These are phyloP conservation scores for Albugo laibachii DNA, from an alignment of 352 stramenopile genomes.

Conservation along the genomic window DNA sequence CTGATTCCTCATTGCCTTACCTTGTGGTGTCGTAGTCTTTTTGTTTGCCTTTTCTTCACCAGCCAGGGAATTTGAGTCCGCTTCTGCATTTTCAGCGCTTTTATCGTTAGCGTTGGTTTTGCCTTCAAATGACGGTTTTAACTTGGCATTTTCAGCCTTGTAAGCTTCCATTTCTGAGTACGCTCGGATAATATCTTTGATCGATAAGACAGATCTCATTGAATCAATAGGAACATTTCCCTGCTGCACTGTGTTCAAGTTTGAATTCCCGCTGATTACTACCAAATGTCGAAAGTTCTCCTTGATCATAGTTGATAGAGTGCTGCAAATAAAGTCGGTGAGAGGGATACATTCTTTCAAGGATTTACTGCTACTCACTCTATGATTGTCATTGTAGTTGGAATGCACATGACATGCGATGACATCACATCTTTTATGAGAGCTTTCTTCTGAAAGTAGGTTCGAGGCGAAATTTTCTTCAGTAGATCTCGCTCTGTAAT, in stretches of 20 bases:
- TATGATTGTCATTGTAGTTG: conserved; percentile 54
- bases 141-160: conserved; percentile 14
- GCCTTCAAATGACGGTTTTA: too few relatives aligned
- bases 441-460: conserved; percentile 23
- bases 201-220: conserved; percentile 70
- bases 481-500: conserved; percentile 68
- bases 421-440: conserved; percentile 67
- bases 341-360: not conserved
- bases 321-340: conserved; percentile 13
- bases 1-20: too few relatives aligned
- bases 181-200: conserved; percentile 69
- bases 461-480: conserved; percentile 43
- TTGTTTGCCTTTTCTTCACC: too few relatives aligned
- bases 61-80: too few relatives aligned
- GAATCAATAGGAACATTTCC: conserved; percentile 57
- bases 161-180: conserved; percentile 43
- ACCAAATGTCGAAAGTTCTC: conserved; percentile 71
- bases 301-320: conserved; percentile 70
- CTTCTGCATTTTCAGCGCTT: too few relatives aligned
- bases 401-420: conserved; percentile 73
- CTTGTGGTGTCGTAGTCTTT: too few relatives aligned
- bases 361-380: conserved; percentile 20
- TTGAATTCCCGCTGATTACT: conserved; percentile 60
- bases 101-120: too few relatives aligned
- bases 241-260: conserved; percentile 34